Percentiles rank a stretch among this genome's conserved stretches.
Evolutionary conservation across 306 rosid genomes (phyloP).

Genomic region (Sindora glabra): DNA sequence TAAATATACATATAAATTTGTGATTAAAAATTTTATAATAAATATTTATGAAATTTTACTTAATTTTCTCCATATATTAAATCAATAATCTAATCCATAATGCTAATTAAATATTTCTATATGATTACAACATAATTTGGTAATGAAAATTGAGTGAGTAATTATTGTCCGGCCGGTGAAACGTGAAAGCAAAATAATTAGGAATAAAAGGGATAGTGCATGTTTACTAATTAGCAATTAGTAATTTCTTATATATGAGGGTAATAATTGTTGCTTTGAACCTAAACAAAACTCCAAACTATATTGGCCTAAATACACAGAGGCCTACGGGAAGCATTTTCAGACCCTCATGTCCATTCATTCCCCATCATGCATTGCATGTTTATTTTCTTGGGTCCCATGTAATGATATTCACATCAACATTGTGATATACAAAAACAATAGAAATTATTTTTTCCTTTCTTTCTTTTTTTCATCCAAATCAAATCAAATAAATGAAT

Average conservation of each 20-base stretch:
- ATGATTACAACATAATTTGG: too few relatives aligned
- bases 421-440: too few relatives aligned
- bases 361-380: slow-evolving; percentile 16
- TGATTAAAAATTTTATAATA: too few relatives aligned
- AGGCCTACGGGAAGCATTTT: slow-evolving; percentile 33
- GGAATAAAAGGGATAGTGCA: neutral
- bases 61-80: too few relatives aligned
- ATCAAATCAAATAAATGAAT: neutral
- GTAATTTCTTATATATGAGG: neutral
- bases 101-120: too few relatives aligned
- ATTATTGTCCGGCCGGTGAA: too few relatives aligned
- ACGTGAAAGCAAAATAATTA: too few relatives aligned
- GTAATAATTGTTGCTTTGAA: slow-evolving; percentile 39
- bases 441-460: too few relatives aligned
- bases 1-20: too few relatives aligned
- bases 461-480: neutral
- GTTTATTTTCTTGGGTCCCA: slow-evolving; percentile 29
- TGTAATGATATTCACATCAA: slow-evolving; percentile 30
- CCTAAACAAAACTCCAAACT: slow-evolving; percentile 46
- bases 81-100: too few relatives aligned
- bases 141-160: too few relatives aligned
- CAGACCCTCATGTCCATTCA: slow-evolving; percentile 22
- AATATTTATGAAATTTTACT: too few relatives aligned
- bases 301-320: slow-evolving; percentile 23
- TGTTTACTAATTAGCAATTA: neutral